phyloP scores from a whole-genome alignment of 768 basidiomycete species.

The Lactifluus rugatus region DNA sequence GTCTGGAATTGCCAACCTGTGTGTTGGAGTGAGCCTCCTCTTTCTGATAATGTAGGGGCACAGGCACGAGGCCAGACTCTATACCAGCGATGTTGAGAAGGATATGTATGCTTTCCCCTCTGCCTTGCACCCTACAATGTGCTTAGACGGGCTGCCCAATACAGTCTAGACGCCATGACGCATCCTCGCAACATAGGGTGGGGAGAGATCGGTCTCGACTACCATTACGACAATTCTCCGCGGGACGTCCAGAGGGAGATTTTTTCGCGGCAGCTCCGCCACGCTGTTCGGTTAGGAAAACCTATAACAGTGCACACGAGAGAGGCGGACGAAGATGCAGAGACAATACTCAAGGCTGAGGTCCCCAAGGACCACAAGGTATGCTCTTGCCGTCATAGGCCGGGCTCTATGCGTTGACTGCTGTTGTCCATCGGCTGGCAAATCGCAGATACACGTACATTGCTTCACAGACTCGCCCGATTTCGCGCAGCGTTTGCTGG shows the following conservation, averaged over 20 bases:
- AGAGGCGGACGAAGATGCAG: conserved; percentile 78
- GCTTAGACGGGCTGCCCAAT: neutral
- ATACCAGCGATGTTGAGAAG: conserved; percentile 56
- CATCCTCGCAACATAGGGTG: conserved; percentile 80
- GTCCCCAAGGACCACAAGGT: conserved; percentile 66
- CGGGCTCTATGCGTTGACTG: neutral
- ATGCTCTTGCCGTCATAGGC: neutral
- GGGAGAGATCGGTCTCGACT: conserved; percentile 86
- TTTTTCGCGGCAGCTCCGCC: conserved; percentile 56
- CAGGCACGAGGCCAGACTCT: conserved; percentile 64
- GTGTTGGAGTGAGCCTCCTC: neutral
- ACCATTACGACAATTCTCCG: conserved; percentile 74
- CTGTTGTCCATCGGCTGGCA: no score
- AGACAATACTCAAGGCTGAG: conserved; percentile 63
- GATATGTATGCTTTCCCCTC: conserved; percentile 38
- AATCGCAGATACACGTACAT: conserved; percentile 68
- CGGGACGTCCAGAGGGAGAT: conserved; percentile 56
- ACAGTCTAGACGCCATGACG: conserved; percentile 60
- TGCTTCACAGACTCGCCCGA: conserved; percentile 80
- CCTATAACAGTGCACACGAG: conserved; percentile 81
- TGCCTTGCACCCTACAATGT: neutral
- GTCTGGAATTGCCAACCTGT: neutral
- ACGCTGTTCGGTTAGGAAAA: conserved; percentile 60
- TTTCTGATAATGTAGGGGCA: neutral
- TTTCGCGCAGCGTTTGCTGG: conserved; percentile 60